A percentile compares a stretch with the other conserved stretches of the same genome.
These are phyloP conservation scores for Ophiostoma sp. DNA, from an alignment of 2,329 filamentous ascomycete genomes.

Conservation along the genomic window DNA sequence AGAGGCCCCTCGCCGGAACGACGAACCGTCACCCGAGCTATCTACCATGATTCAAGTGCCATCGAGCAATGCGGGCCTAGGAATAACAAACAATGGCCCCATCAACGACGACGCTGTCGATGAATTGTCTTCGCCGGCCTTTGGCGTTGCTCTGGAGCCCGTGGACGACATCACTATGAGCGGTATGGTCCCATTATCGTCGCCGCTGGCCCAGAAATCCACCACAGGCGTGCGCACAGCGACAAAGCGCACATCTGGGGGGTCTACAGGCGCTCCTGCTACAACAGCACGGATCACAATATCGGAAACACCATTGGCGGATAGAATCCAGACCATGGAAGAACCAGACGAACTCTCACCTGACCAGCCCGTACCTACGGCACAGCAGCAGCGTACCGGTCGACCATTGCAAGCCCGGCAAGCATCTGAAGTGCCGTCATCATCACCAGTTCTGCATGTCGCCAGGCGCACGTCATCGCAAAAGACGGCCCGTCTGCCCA, in stretches of 20 bases:
- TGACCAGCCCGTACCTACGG: slow-evolving; percentile 17
- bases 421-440: slow-evolving; percentile 21
- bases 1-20: slow-evolving; percentile 20
- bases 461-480: slow-evolving; percentile 15
- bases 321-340: slow-evolving; percentile 11
- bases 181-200: slow-evolving; percentile 22
- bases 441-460: slow-evolving; percentile 15
- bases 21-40: slow-evolving; percentile 36
- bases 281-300: not conserved
- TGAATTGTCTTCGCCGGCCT: slow-evolving; percentile 32
- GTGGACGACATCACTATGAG: not conserved
- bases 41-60: slow-evolving; percentile 13
- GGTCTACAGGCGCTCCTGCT: not conserved
- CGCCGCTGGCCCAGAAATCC: slow-evolving; percentile 27
- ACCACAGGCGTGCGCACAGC: not conserved
- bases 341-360: slow-evolving; percentile 27
- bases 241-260: not conserved
- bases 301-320: not conserved
- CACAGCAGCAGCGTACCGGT: not conserved
- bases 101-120: slow-evolving; percentile 29
- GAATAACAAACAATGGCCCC: not conserved
- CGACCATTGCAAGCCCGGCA: not conserved
- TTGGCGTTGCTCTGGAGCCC: slow-evolving; percentile 9
- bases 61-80: not conserved
- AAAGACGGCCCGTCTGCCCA: not conserved